Conservation (phyloP, 805 yeast genomes). For the Zygosaccharomyces gambellarensis region DNA sequence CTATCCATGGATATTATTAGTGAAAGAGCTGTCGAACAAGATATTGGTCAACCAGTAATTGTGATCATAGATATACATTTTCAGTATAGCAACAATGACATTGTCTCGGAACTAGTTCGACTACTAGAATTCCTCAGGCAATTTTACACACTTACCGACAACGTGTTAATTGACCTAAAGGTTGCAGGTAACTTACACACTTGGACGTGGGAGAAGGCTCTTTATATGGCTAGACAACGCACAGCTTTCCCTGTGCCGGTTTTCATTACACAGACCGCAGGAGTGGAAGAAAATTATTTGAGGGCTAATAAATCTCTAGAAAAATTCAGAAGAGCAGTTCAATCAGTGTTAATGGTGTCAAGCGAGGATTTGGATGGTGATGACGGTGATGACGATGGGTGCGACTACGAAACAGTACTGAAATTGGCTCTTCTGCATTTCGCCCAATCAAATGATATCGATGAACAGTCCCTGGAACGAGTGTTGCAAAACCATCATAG, state of each 20-base stretch:
- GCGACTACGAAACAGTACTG: constrained; percentile 6
- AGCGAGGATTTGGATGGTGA: background rate
- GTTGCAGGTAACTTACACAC: constrained; percentile 1
- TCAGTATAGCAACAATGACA: background rate
- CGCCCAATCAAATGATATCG: background rate
- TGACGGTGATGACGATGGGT: background rate
- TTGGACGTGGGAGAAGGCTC: constrained; percentile 7
- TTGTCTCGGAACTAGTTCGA: background rate
- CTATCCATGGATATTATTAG: constrained; percentile 1
- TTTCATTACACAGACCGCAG: constrained; percentile 7
- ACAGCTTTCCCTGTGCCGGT: constrained; percentile 4
- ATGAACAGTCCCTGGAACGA: constrained; percentile 3
- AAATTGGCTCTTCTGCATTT: constrained; percentile 4
- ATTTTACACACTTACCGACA: background rate
- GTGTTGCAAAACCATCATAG: constrained; percentile 4
- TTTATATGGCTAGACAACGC: constrained; percentile 3
- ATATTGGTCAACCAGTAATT: background rate
- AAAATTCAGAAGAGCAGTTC: background rate
- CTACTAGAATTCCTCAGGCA: background rate
- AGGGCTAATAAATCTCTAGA: constrained; percentile 4
- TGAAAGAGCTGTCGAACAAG: background rate
- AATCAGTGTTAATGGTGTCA: background rate
- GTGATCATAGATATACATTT: background rate
- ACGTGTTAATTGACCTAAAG: background rate
- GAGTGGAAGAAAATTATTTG: constrained; percentile 2